Base-by-base conservation (phyloP, 257 asterid genomes). In the Salvia rosmarinus region DNA sequence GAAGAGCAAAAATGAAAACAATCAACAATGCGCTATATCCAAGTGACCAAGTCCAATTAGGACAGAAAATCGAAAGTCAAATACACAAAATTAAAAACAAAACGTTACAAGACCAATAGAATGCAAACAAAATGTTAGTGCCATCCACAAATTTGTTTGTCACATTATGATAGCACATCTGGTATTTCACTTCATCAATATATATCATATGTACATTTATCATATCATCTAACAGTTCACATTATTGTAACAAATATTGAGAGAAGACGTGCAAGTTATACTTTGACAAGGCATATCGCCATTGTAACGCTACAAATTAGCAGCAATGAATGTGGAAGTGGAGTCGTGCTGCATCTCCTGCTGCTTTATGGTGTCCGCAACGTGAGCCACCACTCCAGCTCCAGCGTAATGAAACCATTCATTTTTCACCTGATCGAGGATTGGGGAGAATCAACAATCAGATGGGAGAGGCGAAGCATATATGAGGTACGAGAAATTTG, bases 321-420 rank as follows among this genome's bases (percentile, higher is more conserved):
- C 85, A 73, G 90, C 62, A 75, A 89, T 78, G 75, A 49, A 85
- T 9, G 82, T 11, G 12, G 85, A 54, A 50, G 79, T 50, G 6
- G 82, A 43, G 16, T 76, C 88, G 4, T 67, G 79, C 54, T 70
- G 90, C 80, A 57, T 82, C 82, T 82, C 96, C 75, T 87, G 91
- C 65, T 85, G 95, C 78, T 81, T 94, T 49, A 94, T 86, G 76
- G 86, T 81, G 67, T 94, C 95, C 0, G 90, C 96, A 55, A 84
- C 98, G 72, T 94, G 96, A 59, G 86, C 87, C 61, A 94, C 89
- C 58, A 94, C 98, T 50, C 96, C 99, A 5, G 89, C 87, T 79
- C 99, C 99, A 9, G 96, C 95, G 49, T 88, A 86, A 62, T 89
- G 96, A 77, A 91, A 80, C 98, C 92, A 88, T 76, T 84, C 96